Base-by-base conservation (phyloP, 2,329 filamentous ascomycete species). In the Ophiosphaerella korrae region DNA sequence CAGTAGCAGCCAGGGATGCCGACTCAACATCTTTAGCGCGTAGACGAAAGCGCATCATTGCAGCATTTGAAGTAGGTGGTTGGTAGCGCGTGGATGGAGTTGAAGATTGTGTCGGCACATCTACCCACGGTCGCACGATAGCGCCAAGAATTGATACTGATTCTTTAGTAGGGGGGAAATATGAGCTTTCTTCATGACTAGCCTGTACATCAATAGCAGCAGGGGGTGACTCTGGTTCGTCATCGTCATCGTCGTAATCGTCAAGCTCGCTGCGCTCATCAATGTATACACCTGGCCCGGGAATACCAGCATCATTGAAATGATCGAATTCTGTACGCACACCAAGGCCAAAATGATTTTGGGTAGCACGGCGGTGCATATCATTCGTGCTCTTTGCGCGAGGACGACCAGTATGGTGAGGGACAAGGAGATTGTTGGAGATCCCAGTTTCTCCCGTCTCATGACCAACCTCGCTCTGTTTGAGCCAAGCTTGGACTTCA, bases 1-100 rank as follows among this genome's bases (percentile, higher is more conserved):
- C 86, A 0, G 88, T 90, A 14, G 87, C 87, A 12, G 85, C 81
- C 40, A 82, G 76, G 12, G 82, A 84, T 38, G 78, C 75, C 7
- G 77, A 78, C 43, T 84, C 82, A 13, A 81, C 71, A 45, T 83
- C 80, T 38, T 75, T 77, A 3, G 78, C 78, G 42, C 78, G 75
- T 56, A 75, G 71, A 29, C 75, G 66, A 58, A 79, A 85, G 35
- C 77, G 75, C 68, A 77, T 74, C 64, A 84, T 84, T n/a, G 82
- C 82, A 35, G 77, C 78, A 58, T 77, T 81, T 0, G 82, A 82
- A 7, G 75, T 82, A 35, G 69, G 66, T n/a, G 81, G 81, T 53
- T 84, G 82, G 52, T 74, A 76, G 26, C 62, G 66, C 40, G 61
- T 63, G 11, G 67, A 71, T 11, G 63, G 57, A 61, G 57, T 67